phyloP scores from a whole-genome alignment of 805 yeast species.

The Candida tammaniensis region DNA sequence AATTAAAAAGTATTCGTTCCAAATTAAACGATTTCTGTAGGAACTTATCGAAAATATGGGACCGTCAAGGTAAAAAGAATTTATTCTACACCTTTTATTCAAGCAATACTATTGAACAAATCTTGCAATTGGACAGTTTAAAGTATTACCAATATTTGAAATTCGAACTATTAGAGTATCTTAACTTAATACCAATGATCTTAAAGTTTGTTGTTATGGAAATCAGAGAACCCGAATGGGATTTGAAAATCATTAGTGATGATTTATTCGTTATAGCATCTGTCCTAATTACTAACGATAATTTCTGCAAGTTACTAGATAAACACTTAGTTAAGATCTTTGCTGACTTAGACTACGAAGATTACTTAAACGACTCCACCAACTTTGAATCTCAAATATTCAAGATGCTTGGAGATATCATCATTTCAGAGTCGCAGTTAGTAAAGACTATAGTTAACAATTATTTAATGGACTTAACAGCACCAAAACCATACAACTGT shows the following conservation, averaged over 20 bases:
- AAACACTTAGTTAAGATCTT: constrained; percentile 3
- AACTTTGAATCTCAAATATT: constrained; percentile 9
- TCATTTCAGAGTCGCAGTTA: neutral
- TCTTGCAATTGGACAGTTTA: neutral
- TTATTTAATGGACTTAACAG: constrained; percentile 1
- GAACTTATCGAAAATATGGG: constrained; percentile 10
- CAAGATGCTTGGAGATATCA: constrained; percentile 10
- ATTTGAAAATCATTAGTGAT: neutral
- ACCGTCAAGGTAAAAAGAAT: constrained; percentile 8
- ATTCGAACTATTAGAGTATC: constrained; percentile 10
- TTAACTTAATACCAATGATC: constrained; percentile 12
- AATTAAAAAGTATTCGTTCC: neutral
- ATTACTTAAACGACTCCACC: constrained; percentile 5
- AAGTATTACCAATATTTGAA: constrained; percentile 5
- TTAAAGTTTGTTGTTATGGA: constrained; percentile 10
- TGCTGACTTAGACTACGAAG: constrained; percentile 7
- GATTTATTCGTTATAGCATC: constrained; percentile 9
- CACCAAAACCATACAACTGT: constrained; percentile 5
- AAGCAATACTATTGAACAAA: constrained; percentile 5
- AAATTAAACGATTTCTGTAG: constrained; percentile 5
- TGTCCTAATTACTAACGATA: constrained; percentile 1
- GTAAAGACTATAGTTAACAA: constrained; percentile 1
- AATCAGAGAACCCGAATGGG: neutral
- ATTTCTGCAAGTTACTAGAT: constrained; percentile 5
- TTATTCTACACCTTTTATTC: constrained; percentile 9